phyloP scores from a whole-genome alignment of 2,329 filamentous ascomycete genomes.

The Aspergillus felis region DNA sequence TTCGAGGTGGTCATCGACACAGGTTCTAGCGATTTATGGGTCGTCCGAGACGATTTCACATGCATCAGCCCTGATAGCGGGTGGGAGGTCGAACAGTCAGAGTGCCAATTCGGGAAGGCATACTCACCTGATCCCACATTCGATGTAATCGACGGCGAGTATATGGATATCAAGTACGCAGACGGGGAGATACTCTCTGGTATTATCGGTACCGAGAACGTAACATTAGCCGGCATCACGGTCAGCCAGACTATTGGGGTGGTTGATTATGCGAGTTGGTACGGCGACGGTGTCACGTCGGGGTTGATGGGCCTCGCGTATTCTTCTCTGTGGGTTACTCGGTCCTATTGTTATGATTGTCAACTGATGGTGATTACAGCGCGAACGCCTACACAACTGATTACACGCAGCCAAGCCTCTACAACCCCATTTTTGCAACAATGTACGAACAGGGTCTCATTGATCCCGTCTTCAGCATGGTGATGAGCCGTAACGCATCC shows the following conservation, averaged over 20 bases:
- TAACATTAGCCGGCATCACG: conserved; percentile 20
- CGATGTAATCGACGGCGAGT: conserved; percentile 16
- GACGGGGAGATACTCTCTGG: conserved; percentile 21
- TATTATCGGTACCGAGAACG: conserved; percentile 17
- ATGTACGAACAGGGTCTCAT: conserved; percentile 46
- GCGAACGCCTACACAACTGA: conserved; percentile 17
- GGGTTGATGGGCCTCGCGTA: conserved; percentile 53
- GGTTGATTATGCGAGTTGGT: conserved; percentile 41
- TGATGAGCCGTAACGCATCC: conserved; percentile 32
- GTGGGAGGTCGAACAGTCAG: neutral
- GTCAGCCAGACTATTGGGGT: conserved; percentile 45
- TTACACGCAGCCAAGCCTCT: conserved; percentile 28
- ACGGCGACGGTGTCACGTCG: conserved; percentile 44
- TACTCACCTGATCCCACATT: conserved; percentile 16
- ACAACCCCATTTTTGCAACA: conserved; percentile 50
- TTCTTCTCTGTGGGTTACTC: conserved; percentile 31
- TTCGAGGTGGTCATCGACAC: conserved; percentile 45
- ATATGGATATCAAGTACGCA: conserved; percentile 21
- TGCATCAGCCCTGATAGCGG: conserved; percentile 26
- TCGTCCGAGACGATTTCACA: conserved; percentile 32
- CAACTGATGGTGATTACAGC: conserved; percentile 33
- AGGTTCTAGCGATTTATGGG: conserved; percentile 48
- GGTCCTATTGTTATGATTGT: conserved; percentile 15
- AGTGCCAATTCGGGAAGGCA: conserved; percentile 17
- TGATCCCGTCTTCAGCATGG: conserved; percentile 48